Percentiles rank a stretch among this genome's conserved stretches.
phyloP scores from a whole-genome alignment of 257 asterid genomes.

The Marsdenia floribunda region DNA sequence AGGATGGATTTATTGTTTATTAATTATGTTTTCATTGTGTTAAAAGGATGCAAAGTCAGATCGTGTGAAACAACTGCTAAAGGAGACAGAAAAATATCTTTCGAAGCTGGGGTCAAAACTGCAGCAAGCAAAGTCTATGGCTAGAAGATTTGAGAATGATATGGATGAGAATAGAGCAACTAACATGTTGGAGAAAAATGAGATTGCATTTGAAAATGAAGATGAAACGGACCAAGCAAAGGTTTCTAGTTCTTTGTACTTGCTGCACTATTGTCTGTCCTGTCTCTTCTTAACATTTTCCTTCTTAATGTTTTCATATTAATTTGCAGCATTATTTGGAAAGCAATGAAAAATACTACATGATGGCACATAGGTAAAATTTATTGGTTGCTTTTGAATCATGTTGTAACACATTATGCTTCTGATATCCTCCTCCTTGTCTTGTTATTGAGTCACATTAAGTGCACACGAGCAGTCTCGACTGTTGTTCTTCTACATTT shows the following conservation, averaged over 20 bases:
- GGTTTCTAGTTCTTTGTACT: constrained; percentile 36
- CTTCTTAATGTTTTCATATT: constrained; percentile 19
- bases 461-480: not conserved
- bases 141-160: constrained; percentile 71
- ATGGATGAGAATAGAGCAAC: constrained; percentile 50
- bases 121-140: constrained; percentile 73
- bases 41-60: constrained; percentile 96
- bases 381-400: constrained; percentile 15
- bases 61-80: constrained; percentile 80
- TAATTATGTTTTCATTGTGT: constrained; percentile 22
- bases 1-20: constrained; percentile 11
- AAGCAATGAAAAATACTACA: constrained; percentile 97
- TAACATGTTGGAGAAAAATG: constrained; percentile 55
- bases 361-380: constrained; percentile 97
- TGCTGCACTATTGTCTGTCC: constrained; percentile 8
- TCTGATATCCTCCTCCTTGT: not conserved
- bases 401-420: constrained; percentile 4
- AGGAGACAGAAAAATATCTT: constrained; percentile 96
- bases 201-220: constrained; percentile 54
- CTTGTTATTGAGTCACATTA: not conserved
- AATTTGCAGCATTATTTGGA: constrained; percentile 92
- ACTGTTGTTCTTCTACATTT: not conserved
- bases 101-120: constrained; percentile 89
- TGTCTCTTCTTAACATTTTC: constrained; percentile 16
- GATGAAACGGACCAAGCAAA: constrained; percentile 97